Evolutionary conservation across 495 filamentous ascomycete species (phyloP), one percentile per base, ranked within the genome.

Genomic region (Aspergillus nanangensis): DNA sequence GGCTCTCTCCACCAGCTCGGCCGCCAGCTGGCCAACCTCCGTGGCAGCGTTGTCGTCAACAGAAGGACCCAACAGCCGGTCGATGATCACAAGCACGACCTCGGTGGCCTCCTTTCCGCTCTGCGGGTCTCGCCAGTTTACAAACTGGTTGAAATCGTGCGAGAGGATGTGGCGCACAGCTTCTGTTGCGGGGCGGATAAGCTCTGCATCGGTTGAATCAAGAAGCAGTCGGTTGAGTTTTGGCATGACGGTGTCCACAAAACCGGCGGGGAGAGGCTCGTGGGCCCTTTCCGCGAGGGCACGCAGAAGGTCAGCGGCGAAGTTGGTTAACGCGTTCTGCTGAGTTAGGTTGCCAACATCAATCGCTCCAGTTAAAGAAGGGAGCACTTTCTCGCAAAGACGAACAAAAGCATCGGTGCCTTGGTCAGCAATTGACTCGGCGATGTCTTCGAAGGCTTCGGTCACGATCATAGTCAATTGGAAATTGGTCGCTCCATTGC

Each of bases 1-100:
- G 29, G 92, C 93, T 60, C 87, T 91, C 65, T 97, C 94, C 5
- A 98, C 94, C 47, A 97, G 70, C 60, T 96, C 93, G 0, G 91
- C 93, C 1, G 93, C 93, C 39, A 98, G 77, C 21, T 91, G 88
- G 47, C 93, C 93, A 20, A 98, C 90, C 67, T 97, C 94, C 5
- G 88, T 86, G n/a, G 94, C 93, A 7, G 90, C 87, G 43, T 87
- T 87, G 52, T 97, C 93, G 41, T 90, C 86, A 22, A 96, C 82
- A 2, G 76, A 64, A 0, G 88, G 86, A 1, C 85, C 82, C 17
- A 98, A 76, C 4, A 98, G 75, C n/a, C 91, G 86, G 62, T 96
- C 93, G 53, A 98, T 92, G 53, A 98, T 92, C 42, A 88, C 74
- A 33, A 98, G 76, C 19, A 87, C 84, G 14, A 95, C 83, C 63